phyloP scores from a whole-genome alignment of 306 rosid genomes.

The Herpetospermum pedunculosum region DNA sequence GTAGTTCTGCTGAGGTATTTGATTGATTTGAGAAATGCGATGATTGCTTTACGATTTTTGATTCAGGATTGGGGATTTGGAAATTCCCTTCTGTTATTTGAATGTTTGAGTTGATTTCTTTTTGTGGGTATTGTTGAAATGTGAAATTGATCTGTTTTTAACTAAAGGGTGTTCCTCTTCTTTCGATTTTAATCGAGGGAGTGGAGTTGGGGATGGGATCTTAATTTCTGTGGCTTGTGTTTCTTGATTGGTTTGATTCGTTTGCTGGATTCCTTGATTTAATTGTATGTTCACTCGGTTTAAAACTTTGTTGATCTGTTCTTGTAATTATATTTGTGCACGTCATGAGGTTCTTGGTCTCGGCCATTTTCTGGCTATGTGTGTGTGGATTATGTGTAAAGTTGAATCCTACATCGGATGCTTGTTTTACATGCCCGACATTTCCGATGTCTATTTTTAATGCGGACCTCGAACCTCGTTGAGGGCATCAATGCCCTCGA shows the following conservation, averaged over 20 bases:
- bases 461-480: no score
- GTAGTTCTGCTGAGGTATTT: constrained; percentile 56
- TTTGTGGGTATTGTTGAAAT: not conserved
- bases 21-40: not conserved
- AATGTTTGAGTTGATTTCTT: not conserved
- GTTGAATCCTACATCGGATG: not conserved
- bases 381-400: not conserved
- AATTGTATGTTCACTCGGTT: not conserved
- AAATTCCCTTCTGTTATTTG: not conserved
- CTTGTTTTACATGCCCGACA: not conserved
- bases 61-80: not conserved
- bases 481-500: no score
- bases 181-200: not conserved
- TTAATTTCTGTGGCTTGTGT: not conserved
- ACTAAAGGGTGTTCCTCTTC: not conserved
- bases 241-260: not conserved
- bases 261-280: not conserved
- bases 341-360: not conserved
- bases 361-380: not conserved
- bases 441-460: not conserved
- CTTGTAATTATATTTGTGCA: not conserved
- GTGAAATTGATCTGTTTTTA: not conserved
- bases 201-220: not conserved
- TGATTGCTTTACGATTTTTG: not conserved
- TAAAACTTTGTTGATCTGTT: not conserved